Conservation (phyloP, 148 eudicot genomes). For the Rhododendron simsii region DNA sequence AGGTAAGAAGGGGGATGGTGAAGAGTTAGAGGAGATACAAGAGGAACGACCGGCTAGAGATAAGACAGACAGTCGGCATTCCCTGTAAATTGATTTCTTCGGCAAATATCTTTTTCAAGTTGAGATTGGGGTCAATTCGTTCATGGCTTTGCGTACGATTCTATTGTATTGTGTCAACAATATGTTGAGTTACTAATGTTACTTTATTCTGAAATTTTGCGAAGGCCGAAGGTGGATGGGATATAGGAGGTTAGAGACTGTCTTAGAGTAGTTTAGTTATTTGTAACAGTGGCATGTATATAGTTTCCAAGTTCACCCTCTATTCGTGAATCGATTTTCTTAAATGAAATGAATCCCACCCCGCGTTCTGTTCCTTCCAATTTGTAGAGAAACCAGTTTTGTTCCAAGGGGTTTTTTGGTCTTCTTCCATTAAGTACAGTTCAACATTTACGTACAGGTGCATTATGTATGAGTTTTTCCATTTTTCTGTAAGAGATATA, state of each 20-base stretch:
- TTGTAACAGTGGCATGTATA: not conserved
- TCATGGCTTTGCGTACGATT: not conserved
- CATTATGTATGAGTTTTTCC: too few species aligned
- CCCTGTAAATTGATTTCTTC: constrained; percentile 36
- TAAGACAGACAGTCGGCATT: constrained; percentile 62
- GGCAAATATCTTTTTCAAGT: not conserved
- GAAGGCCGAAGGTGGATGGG: not conserved
- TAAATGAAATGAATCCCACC: not conserved
- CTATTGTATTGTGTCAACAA: constrained; percentile 12
- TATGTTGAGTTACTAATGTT: constrained; percentile 13
- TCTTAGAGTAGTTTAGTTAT: not conserved
- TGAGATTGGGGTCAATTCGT: not conserved
- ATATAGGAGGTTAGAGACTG: not conserved
- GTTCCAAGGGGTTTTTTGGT: not conserved
- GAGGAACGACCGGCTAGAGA: constrained; percentile 66
- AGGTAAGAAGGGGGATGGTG: constrained; percentile 85
- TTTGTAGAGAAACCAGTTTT: not conserved
- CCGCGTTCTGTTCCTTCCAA: not conserved
- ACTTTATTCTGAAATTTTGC: constrained; percentile 5
- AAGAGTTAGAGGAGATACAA: constrained; percentile 90
- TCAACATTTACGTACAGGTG: not conserved
- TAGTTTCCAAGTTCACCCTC: not conserved
- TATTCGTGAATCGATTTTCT: not conserved
- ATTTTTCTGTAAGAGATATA: too few species aligned
- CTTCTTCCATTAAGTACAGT: not conserved